Conservation (phyloP, 2,329 filamentous ascomycete genomes). For the Colletotrichum sansevieriae region DNA sequence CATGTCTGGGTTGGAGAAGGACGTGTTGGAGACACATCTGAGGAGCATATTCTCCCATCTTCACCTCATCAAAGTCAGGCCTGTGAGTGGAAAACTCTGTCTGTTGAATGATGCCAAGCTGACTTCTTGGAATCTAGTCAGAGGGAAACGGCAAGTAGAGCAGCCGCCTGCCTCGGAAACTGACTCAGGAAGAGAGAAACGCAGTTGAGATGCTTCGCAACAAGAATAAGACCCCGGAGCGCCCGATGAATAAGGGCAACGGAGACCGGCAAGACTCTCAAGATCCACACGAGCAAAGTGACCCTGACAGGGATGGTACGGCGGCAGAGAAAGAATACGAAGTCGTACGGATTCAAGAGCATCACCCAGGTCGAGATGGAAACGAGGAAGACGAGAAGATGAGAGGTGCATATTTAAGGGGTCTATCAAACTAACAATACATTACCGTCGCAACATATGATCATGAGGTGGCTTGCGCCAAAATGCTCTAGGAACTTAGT, state of each 20-base stretch:
- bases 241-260: too few relatives aligned
- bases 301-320: too few relatives aligned
- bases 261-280: neutral
- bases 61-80: neutral
- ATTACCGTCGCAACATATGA: slow-evolving; percentile 7
- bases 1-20: neutral
- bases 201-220: neutral
- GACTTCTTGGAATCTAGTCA: neutral
- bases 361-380: neutral
- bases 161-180: neutral
- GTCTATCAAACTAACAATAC: slow-evolving; percentile 9
- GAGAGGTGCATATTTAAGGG: neutral
- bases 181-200: neutral
- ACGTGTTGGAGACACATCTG: neutral
- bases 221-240: neutral
- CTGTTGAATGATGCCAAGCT: neutral
- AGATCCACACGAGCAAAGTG: neutral
- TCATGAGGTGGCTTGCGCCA: slow-evolving; percentile 20
- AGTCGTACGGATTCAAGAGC: neutral
- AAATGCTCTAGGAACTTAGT: slow-evolving; percentile 50
- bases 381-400: neutral
- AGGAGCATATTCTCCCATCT: neutral
- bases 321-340: neutral
- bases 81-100: neutral
- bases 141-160: neutral